These are phyloP conservation scores for Ophioceras dolichostomum DNA, from an alignment of 2,329 filamentous ascomycete genomes.

Conservation along the genomic window DNA sequence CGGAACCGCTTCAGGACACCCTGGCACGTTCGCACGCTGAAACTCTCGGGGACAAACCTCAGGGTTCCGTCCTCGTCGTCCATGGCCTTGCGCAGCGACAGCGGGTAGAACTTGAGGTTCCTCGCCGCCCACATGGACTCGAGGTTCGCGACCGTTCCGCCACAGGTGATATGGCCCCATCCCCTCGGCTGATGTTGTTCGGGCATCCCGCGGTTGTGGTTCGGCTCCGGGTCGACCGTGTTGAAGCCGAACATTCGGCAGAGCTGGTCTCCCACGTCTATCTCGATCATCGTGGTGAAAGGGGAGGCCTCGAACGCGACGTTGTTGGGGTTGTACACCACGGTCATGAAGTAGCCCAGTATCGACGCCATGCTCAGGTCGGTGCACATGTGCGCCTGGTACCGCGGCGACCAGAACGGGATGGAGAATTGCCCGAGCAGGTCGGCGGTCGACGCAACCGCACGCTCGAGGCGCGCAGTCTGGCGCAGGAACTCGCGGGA, in stretches of 20 bases:
- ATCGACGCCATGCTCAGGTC: conserved; percentile 28
- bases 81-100: not conserved
- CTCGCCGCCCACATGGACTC: conserved; percentile 28
- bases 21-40: not conserved
- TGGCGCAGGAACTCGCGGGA: not conserved
- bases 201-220: too few species aligned
- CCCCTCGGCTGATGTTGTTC: conserved; percentile 13
- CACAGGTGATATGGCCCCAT: conserved; percentile 34
- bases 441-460: conserved; percentile 20
- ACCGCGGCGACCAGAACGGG: conserved; percentile 32
- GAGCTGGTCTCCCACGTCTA: conserved; percentile 29
- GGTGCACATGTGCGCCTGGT: conserved; percentile 32
- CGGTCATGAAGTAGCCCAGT: conserved; percentile 33
- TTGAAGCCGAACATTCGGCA: conserved; percentile 33
- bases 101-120: not conserved
- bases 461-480: not conserved
- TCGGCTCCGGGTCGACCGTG: conserved; percentile 3
- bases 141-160: conserved; percentile 31
- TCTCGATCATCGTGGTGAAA: conserved; percentile 28
- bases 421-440: conserved; percentile 28
- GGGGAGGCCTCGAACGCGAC: conserved; percentile 32
- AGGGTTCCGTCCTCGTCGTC: not conserved
- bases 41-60: not conserved
- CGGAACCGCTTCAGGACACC: conserved; percentile 22
- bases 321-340: conserved; percentile 38